These are phyloP conservation scores for Pisolithus microcarpus DNA, from an alignment of 768 basidiomycete genomes.

Conservation along the genomic window DNA sequence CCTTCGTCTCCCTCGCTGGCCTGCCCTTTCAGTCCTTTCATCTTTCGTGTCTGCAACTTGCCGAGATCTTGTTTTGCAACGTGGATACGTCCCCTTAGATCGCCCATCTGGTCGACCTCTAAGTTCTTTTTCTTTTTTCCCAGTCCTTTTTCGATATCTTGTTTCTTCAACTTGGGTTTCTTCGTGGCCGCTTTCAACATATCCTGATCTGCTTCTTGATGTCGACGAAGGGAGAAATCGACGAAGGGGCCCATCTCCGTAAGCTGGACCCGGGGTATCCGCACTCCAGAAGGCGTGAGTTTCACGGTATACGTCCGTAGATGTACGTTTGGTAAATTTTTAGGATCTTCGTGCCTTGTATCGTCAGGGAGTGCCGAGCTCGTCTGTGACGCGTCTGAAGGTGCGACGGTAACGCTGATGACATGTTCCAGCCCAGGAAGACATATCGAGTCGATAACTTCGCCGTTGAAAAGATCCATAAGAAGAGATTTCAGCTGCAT, in stretches of 20 bases:
- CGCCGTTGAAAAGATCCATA: slow-evolving; percentile 85
- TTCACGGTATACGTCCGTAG: slow-evolving; percentile 79
- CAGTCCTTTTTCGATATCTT: slow-evolving; percentile 75
- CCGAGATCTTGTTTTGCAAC: slow-evolving; percentile 82
- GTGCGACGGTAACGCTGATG: slow-evolving; percentile 72
- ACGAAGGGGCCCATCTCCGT: slow-evolving; percentile 88
- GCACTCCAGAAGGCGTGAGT: slow-evolving; percentile 68
- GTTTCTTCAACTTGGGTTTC: slow-evolving; percentile 83
- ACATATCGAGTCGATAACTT: slow-evolving; percentile 76
- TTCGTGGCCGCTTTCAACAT: slow-evolving; percentile 74
- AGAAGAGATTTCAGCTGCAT: slow-evolving; percentile 88
- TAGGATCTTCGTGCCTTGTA: slow-evolving; percentile 31
- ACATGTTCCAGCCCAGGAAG: slow-evolving; percentile 82
- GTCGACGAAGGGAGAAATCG: slow-evolving; percentile 72
- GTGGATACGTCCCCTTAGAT: slow-evolving; percentile 85
- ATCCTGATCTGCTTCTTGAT: slow-evolving; percentile 70
- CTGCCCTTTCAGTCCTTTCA: slow-evolving; percentile 79
- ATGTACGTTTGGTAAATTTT: slow-evolving; percentile 72
- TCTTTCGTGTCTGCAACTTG: slow-evolving; percentile 87
- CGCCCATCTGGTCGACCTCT: slow-evolving; percentile 98
- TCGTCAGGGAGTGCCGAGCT: slow-evolving; percentile 17
- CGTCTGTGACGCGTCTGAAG: slow-evolving; percentile 51
- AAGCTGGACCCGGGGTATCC: slow-evolving; percentile 75
- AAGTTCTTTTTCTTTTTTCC: slow-evolving; percentile 94
- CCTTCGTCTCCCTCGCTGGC: slow-evolving; percentile 12